These are phyloP conservation scores for Rhizopogon vesiculosus DNA, from an alignment of 768 basidiomycete genomes.

Conservation along the genomic window DNA sequence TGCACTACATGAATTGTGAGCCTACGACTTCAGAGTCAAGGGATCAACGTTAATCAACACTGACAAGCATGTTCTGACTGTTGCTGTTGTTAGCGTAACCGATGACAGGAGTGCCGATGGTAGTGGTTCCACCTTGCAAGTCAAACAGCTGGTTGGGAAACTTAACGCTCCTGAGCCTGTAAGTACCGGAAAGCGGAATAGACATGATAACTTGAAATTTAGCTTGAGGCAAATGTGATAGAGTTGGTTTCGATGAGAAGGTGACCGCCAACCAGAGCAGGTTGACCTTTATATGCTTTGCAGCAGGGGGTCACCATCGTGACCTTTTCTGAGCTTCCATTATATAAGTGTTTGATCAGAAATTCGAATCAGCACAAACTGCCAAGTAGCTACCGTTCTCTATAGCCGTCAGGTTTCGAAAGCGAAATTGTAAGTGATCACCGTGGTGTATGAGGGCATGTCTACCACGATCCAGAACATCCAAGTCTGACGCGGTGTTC, in stretches of 20 bases:
- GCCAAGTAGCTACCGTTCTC: too few relatives aligned
- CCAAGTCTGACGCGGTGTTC: too few relatives aligned
- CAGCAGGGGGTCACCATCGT: not conserved
- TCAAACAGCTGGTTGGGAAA: not conserved
- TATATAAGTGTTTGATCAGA: too few relatives aligned
- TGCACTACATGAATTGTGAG: not conserved
- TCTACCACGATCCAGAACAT: too few relatives aligned
- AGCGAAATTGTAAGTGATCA: too few relatives aligned
- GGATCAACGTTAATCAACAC: not conserved
- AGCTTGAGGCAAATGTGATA: not conserved
- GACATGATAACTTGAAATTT: not conserved
- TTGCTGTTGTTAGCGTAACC: not conserved
- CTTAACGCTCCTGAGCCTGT: not conserved
- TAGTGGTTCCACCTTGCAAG: constrained; percentile 25
- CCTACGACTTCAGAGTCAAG: not conserved
- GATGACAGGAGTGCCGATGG: not conserved
- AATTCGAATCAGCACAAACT: too few relatives aligned
- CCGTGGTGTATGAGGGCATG: too few relatives aligned
- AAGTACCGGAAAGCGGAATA: not conserved
- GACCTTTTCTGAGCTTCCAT: too few relatives aligned
- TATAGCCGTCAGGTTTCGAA: too few relatives aligned
- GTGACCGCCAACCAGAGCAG: not conserved
- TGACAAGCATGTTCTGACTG: not conserved
- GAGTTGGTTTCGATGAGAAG: not conserved
- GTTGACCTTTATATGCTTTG: not conserved